Base-by-base conservation (phyloP, 257 asterid genomes). In the Solanum piurae region DNA sequence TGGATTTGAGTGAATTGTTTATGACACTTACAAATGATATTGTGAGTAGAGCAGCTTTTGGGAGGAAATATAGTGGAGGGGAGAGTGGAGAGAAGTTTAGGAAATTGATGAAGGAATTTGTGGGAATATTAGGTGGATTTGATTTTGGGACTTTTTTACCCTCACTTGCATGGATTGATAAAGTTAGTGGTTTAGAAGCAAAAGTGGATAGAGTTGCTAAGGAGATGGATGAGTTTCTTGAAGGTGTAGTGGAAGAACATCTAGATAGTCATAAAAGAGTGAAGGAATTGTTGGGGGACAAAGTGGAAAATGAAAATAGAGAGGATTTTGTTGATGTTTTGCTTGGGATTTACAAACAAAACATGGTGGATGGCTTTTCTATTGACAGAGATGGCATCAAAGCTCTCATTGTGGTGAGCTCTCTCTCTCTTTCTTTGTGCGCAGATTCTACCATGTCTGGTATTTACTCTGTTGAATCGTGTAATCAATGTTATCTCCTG, bases 311-410 rank as follows among this genome's bases (percentile, higher is more conserved):
- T 60, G 89, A 79, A 11, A 46, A 23, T 1, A 85, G 7, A 13
- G 90, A 79, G 38, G 90, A 93, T 21, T 89, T 94, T 29, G 93
- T 93, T 2, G 95, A 94, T 64, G 87, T 91, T 37, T 88, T 94
- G 91, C 92, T 93, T 37, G 87, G 91, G 9, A 74, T 89, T 89
- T 90, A 90, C 62, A 86, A 86, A 21, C 62, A 77, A 77, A 42
- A 42, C 8, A 42, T n/a, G 62, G 84, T n/a, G 36, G 62, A 12
- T n/a, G 37, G 14, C 4, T 42, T 77, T 77, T 40, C 62, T 18
- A 42, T 77, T 38, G 62, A 77, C 2, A 40, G 84, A 40, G 84
- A 77, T 77, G 62, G 62, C 0, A 77, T 77, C 84, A 25, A 77
- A 77, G 84, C 62, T 40, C 37, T 77, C 37, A 42, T 13, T 42